Base-by-base conservation (phyloP, 768 basidiomycete species). In the Fomitopsis pulvina region DNA sequence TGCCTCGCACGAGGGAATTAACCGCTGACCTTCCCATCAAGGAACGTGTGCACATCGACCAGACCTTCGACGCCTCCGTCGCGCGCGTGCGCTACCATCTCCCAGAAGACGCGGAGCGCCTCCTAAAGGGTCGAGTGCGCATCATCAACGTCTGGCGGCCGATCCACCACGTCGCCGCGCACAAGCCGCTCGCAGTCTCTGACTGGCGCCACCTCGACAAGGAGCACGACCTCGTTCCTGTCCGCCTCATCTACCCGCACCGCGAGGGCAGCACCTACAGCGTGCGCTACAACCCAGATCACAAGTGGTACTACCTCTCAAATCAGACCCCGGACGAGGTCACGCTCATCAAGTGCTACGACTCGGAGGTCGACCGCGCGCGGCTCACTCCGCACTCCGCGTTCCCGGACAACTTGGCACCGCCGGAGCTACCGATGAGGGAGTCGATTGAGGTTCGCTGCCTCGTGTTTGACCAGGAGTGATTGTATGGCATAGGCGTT, bases 11-110 rank as follows among this genome's bases (percentile, higher is more conserved):
- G 32, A 9, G 32, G 58, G 38, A 65, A 65, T 21, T 24, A 5
- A 4, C 12, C 28, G 22, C n/a, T 2, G 37, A 2, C 18, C 22
- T 24, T 11, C 18, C 18, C 40, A 6, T 50, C 51, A 49, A 71
- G 68, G 57, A 63, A 48, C 65, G 60, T 18, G 70, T 71, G 7
- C 72, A 74, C 54, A 68, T 73, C 24, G 73, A 74, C 54, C 73
- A 74, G 62, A 72, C 72, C 0, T 66, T 59, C 44, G 49, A 48
- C 3, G 61, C 71, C 0, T 65, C 65, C 6, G 57, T 61, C 18
- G 48, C 53, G 22, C 69, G 73, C 11, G 71, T 74, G 1, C 51
- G 60, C 20, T 49, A 56, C 9, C 72, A 74, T 45, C 66, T 67
- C 25, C 61, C 62, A 2, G 66, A 65, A 18, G 72, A 73, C 18